Percentiles rank a stretch among this genome's conserved stretches.
These are phyloP conservation scores for Euryodendron excelsum DNA, from an alignment of 148 eudicot genomes.

Conservation along the genomic window DNA sequence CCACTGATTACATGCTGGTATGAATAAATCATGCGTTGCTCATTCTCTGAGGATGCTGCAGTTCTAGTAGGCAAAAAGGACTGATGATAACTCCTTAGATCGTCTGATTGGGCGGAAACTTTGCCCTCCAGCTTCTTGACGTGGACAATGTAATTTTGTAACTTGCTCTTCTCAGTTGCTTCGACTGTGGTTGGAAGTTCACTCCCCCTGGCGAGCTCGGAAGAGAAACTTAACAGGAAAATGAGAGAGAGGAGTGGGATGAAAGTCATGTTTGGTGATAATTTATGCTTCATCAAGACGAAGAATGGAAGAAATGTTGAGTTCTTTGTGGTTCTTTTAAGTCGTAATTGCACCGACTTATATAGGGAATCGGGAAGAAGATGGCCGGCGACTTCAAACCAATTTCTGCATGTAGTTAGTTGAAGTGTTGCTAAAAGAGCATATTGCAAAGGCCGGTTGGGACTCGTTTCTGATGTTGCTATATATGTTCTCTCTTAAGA, in stretches of 20 bases:
- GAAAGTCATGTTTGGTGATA: background rate
- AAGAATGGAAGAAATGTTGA: too few relatives aligned
- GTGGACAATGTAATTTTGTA: constrained; percentile 5
- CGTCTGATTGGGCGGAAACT: background rate
- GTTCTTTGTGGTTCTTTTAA: background rate
- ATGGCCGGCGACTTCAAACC: background rate
- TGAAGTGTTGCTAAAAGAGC: background rate
- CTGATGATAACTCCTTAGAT: background rate
- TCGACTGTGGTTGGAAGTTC: background rate
- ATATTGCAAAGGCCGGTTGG: background rate
- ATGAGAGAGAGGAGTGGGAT: background rate
- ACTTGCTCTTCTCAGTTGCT: background rate
- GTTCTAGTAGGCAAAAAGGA: constrained; percentile 1
- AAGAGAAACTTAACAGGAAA: background rate
- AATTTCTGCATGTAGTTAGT: background rate
- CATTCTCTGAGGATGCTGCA: background rate
- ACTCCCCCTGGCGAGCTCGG: background rate
- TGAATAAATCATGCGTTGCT: background rate
- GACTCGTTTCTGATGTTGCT: background rate
- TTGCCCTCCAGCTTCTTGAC: background rate
- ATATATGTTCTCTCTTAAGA: background rate
- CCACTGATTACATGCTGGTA: constrained; percentile 6
- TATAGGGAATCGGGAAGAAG: background rate
- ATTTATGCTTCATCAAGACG: too few relatives aligned
- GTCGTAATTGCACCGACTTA: background rate